Conservation (phyloP, 805 yeast genomes). For the Candida methanosorbosa region DNA sequence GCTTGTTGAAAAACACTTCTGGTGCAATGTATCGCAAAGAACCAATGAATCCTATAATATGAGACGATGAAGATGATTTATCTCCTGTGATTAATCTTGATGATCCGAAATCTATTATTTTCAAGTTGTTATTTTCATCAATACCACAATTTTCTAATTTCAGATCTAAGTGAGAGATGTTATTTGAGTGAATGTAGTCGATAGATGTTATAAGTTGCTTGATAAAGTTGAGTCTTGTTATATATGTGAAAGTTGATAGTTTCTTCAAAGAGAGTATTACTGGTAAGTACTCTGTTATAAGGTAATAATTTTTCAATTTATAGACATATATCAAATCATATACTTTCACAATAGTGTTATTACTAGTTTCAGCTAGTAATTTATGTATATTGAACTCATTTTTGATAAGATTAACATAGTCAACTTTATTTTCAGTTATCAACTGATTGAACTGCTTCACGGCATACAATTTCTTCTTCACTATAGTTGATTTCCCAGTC, state of each 20-base stretch:
- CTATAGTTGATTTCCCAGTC: too few relatives aligned
- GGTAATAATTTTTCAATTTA: constrained; percentile 14
- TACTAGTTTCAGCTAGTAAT: constrained; percentile 11
- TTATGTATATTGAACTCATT: constrained; percentile 28
- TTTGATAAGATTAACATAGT: constrained; percentile 27
- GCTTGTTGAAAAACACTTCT: constrained; percentile 28
- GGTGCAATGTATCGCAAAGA: constrained; percentile 39
- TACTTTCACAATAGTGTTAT: constrained; percentile 27
- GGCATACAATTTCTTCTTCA: too few relatives aligned
- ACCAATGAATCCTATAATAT: constrained; percentile 38
- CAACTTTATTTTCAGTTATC: constrained; percentile 33
- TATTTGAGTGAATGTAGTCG: constrained; percentile 25
- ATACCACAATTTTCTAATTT: constrained; percentile 39
- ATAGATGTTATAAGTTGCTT: constrained; percentile 33
- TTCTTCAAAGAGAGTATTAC: constrained; percentile 10
- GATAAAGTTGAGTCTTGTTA: constrained; percentile 25
- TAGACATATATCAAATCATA: constrained; percentile 21
- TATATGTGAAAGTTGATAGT: constrained; percentile 1
- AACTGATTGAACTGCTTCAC: constrained; percentile 34
- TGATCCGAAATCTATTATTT: constrained; percentile 45
- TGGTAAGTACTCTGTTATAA: constrained; percentile 28
- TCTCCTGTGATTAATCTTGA: constrained; percentile 18
- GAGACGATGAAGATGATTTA: constrained; percentile 22
- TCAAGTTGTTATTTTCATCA: constrained; percentile 21
- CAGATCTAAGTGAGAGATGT: constrained; percentile 40